phyloP scores from a whole-genome alignment of 495 filamentous ascomycete genomes.

The Margaritispora aquatica region DNA sequence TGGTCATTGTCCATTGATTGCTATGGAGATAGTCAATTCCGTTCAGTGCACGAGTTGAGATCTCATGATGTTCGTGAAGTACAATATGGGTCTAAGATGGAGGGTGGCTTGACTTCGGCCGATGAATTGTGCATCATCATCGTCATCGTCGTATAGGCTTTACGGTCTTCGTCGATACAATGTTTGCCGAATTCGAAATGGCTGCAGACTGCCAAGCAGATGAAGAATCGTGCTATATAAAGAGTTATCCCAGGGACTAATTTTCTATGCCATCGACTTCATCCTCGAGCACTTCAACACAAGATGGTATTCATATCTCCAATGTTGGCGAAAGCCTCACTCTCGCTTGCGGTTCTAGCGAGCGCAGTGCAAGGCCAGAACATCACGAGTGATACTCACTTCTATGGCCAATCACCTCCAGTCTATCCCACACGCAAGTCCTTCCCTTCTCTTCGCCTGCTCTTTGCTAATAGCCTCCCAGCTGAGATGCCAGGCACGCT shows the following conservation, averaged over 20 bases:
- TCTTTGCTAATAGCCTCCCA: not conserved
- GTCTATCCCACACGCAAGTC: constrained; percentile 47
- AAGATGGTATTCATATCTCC: not conserved
- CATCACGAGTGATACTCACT: constrained; percentile 38
- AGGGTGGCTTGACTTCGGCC: too few species aligned
- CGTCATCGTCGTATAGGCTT: too few species aligned
- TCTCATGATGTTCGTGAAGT: too few species aligned
- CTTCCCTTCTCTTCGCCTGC: not conserved
- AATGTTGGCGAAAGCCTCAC: not conserved
- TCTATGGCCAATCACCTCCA: constrained; percentile 51
- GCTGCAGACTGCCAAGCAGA: not conserved
- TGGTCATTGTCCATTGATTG: not conserved
- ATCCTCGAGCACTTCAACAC: not conserved
- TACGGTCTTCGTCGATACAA: too few species aligned
- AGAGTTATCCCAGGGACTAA: not conserved
- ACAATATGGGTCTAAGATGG: too few species aligned
- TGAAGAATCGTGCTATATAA: not conserved
- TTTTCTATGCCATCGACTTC: not conserved
- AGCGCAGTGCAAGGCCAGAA: not conserved
- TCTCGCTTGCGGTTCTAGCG: not conserved
- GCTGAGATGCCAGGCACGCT: not conserved
- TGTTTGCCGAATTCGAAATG: too few species aligned
- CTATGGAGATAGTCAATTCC: not conserved
- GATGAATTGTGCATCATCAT: too few species aligned
- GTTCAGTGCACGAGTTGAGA: too few species aligned